Percentiles rank a stretch among this genome's conserved stretches.
Conservation (phyloP, 805 yeast genomes). For the Monosporozyma aquatica region DNA sequence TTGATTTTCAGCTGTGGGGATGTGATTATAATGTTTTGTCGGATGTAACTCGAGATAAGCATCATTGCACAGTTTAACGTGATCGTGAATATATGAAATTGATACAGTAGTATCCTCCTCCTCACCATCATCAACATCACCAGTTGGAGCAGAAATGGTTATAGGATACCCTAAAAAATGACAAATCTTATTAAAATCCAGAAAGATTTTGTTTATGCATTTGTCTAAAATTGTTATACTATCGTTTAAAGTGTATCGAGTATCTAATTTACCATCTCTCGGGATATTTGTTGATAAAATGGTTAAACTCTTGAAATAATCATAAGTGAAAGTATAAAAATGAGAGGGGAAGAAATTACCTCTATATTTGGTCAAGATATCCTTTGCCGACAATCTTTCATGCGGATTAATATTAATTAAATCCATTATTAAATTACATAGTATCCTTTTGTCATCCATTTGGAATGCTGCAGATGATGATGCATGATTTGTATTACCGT, state of each 20-base stretch:
- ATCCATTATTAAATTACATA: conserved; percentile 47
- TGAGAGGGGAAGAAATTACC: conserved; percentile 52
- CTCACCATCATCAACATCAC: too few species aligned
- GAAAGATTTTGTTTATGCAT: conserved; percentile 46
- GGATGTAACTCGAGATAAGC: neutral
- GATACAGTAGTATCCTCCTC: neutral
- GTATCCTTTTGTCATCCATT: conserved; percentile 31
- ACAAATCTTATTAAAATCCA: conserved; percentile 42
- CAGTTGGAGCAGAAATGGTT: neutral
- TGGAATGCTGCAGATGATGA: too few species aligned
- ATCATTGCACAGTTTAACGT: neutral
- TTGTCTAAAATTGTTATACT: conserved; percentile 15
- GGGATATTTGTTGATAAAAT: conserved; percentile 18
- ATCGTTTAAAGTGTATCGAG: conserved; percentile 14
- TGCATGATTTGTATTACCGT: conserved; percentile 1
- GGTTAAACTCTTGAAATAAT: conserved; percentile 45
- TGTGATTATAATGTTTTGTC: neutral
- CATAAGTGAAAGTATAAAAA: conserved; percentile 61
- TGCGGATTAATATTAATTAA: conserved; percentile 61
- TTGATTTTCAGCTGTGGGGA: conserved; percentile 16
- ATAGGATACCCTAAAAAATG: conserved; percentile 15
- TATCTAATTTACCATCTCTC: conserved; percentile 11
- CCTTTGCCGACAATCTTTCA: conserved; percentile 47
- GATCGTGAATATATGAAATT: neutral
- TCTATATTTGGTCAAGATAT: conserved; percentile 43